phyloP scores from a whole-genome alignment of 2,329 filamentous ascomycete genomes.

The Aspergillus fijiensis region DNA sequence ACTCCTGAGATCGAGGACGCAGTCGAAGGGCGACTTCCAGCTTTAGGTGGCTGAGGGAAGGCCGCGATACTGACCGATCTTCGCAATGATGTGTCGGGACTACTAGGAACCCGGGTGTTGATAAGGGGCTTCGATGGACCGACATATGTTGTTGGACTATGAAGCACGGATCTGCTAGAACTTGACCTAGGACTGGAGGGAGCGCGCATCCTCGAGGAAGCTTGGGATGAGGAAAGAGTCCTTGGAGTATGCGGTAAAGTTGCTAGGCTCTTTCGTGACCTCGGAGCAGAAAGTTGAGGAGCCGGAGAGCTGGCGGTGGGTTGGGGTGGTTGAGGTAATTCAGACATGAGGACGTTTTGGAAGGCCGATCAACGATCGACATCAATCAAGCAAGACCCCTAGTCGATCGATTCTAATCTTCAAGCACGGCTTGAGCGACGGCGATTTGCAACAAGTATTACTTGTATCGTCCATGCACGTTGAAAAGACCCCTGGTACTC shows the following conservation, averaged over 20 bases:
- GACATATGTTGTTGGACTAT: constrained; percentile 52
- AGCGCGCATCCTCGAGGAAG: constrained; percentile 58
- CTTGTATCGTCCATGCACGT: neutral
- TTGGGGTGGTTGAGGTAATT: constrained; percentile 65
- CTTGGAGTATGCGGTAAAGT: constrained; percentile 47
- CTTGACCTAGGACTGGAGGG: constrained; percentile 57
- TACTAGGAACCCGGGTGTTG: constrained; percentile 52
- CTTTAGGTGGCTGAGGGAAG: constrained; percentile 84
- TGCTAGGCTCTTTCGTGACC: constrained; percentile 67
- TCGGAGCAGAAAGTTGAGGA: constrained; percentile 70
- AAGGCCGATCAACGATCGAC: neutral
- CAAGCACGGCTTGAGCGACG: neutral
- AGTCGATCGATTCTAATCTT: neutral
- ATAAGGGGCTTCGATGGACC: constrained; percentile 58
- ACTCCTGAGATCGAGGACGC: constrained; percentile 46
- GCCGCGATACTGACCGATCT: constrained; percentile 92
- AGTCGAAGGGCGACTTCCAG: constrained; percentile 63
- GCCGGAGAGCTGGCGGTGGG: constrained; percentile 65
- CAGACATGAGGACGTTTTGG: constrained; percentile 45
- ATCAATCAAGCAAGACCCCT: neutral
- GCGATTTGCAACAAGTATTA: neutral
- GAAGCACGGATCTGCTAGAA: constrained; percentile 50
- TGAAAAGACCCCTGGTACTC: neutral
- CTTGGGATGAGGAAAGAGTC: constrained; percentile 43
- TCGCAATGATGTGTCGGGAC: constrained; percentile 68